Conservation (phyloP, 2,329 filamentous ascomycete genomes). For the Didymella pinodella region DNA sequence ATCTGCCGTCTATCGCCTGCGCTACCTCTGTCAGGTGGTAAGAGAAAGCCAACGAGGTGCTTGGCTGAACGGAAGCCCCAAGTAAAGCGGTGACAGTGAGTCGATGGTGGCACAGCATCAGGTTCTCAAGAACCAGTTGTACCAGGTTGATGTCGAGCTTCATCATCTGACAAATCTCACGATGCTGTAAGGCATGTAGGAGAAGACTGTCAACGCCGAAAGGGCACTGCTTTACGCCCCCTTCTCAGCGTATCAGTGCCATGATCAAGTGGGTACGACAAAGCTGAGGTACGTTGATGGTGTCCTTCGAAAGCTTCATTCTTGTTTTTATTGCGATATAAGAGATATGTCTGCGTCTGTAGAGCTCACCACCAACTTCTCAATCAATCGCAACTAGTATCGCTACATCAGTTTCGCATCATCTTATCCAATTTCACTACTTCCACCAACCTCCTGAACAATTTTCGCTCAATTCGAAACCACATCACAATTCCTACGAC, state of each 20-base stretch:
- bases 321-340: not conserved
- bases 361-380: too few relatives aligned
- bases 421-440: too few relatives aligned
- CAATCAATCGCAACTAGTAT: not conserved
- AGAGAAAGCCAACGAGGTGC: not conserved
- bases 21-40: not conserved
- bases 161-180: conserved; percentile 7
- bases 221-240: not conserved
- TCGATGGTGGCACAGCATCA: not conserved
- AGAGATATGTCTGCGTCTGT: not conserved
- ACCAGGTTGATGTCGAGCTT: not conserved
- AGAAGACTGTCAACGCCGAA: not conserved
- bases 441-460: too few relatives aligned
- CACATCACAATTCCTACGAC: too few relatives aligned
- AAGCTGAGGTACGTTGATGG: not conserved
- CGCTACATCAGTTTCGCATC: too few relatives aligned
- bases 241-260: not conserved
- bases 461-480: too few relatives aligned
- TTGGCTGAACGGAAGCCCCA: not conserved
- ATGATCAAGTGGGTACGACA: not conserved
- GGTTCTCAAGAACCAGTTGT: not conserved
- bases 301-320: conserved; percentile 7
- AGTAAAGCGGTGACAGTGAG: not conserved
- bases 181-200: conserved; percentile 4
- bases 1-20: not conserved